These are phyloP conservation scores for Ceratocystis destructans DNA, from an alignment of 2,329 filamentous ascomycete species.

Conservation along the genomic window DNA sequence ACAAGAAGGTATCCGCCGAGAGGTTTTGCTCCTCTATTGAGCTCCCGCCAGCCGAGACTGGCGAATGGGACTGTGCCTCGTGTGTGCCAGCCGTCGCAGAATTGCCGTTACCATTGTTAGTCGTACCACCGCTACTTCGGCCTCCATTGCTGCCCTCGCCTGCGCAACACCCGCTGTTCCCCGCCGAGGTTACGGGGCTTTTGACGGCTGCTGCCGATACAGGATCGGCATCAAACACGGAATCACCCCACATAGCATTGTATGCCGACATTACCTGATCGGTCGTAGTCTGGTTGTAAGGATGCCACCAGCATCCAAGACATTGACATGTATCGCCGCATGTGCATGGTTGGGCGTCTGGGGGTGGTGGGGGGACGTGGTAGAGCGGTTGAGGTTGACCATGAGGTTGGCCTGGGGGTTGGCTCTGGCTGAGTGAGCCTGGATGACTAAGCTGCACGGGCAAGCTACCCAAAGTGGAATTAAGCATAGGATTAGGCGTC, in stretches of 20 bases:
- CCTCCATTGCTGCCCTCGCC: neutral
- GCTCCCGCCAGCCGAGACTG: neutral
- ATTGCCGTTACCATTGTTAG: neutral
- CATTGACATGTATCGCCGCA: slow-evolving; percentile 56
- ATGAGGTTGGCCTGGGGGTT: neutral
- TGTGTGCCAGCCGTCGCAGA: neutral
- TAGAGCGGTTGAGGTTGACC: neutral
- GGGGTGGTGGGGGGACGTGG: slow-evolving; percentile 22
- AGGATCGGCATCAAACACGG: slow-evolving; percentile 18
- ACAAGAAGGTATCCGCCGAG: slow-evolving; percentile 43
- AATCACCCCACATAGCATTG: slow-evolving; percentile 30
- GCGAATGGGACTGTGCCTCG: neutral
- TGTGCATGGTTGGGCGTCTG: slow-evolving; percentile 36
- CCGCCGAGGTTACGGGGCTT: neutral
- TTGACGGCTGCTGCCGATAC: slow-evolving; percentile 24
- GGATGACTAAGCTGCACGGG: neutral
- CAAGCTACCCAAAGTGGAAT: neutral
- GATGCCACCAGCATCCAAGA: slow-evolving; percentile 53
- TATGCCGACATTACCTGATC: slow-evolving; percentile 38
- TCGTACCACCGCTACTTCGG: neutral
- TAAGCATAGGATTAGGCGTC: neutral
- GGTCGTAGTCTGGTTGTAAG: slow-evolving; percentile 51
- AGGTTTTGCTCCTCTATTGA: slow-evolving; percentile 38
- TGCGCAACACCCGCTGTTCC: neutral
- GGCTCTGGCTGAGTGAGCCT: neutral